Base-by-base conservation (phyloP, 192 early-diverging fungal genomes). In the Backusella liffmaniae region DNA sequence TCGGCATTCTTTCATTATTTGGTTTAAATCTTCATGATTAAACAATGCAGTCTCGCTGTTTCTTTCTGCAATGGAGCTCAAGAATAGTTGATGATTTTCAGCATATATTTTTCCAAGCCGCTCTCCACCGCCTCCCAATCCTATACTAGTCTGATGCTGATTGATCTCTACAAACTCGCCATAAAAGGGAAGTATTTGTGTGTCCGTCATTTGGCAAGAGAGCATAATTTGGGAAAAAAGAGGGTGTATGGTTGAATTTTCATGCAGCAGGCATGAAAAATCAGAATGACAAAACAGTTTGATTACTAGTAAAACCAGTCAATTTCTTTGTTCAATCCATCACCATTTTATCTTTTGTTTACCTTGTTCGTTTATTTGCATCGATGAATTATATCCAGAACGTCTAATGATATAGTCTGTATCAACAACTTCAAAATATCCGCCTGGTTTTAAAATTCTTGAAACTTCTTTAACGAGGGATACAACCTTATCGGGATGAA, bases 341-440 rank as follows among this genome's bases (percentile, higher is more conserved):
- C 10, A 53, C 1, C 1, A 16, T 32, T 35, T 36, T 21, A 10
- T 29, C 18, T 12, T 13, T 62, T 26, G 10, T 29, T 62, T 62
- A 71, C 77, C 62, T 74, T 74, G 67, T 30, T 56, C 4, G 10
- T 46, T 73, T 32, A 62, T 74, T 62, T 29, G 73, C 23, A 12
- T 59, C 4, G 18, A 6, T 16, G 15, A 66, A 32, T 44, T 37
- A 41, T 53, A 29, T 10, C 77, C 77, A 36, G 77, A 62, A 5
- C 51, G 16, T 56, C 66, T 56, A 26, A 78, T 66, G 1, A 21
- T 42, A 35, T 73, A 72, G 10, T 66, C 69, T 2, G 62, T 65
- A 78, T 78, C 77, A 18, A 78, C 42, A 9, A 78, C 72, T 68
- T 78, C 77, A 49, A 78, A 44, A 36, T 78, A 78, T 4, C 77